Evolutionary conservation across 2,329 filamentous ascomycete species (phyloP).

Genomic region (Falciphora oryzae): DNA sequence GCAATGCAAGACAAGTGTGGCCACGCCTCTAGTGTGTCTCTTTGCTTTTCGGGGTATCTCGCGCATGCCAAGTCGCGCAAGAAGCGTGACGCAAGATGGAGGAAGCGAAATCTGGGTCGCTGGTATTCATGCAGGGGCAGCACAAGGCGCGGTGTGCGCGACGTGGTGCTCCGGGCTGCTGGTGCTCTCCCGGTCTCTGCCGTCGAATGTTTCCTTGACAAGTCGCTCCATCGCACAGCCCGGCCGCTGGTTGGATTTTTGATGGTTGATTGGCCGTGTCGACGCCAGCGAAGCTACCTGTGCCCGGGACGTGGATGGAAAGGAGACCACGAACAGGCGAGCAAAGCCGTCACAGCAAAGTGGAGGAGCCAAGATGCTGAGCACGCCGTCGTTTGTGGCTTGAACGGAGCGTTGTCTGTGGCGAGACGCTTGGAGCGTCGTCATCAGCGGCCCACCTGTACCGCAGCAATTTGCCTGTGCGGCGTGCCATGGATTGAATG

Average conservation of each 20-base stretch:
- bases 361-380: background rate
- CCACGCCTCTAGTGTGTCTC: background rate
- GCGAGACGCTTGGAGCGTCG: background rate
- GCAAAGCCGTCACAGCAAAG: background rate
- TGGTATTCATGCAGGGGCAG: background rate
- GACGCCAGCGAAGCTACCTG: background rate
- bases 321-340: background rate
- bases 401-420: background rate
- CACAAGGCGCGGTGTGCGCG: background rate
- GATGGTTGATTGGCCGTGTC: background rate
- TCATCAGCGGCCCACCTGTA: background rate
- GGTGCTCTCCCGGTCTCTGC: background rate
- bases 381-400: background rate
- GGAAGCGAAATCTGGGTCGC: background rate
- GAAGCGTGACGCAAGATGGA: background rate
- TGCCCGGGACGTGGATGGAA: background rate
- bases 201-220: background rate
- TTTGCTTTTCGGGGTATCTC: background rate
- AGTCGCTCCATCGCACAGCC: background rate
- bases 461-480: background rate
- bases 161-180: background rate
- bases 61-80: background rate
- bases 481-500: background rate
- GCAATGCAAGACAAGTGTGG: background rate
- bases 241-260: background rate